Evolutionary conservation across 176 grass and related monocot species (phyloP).

Genomic region (Aegilops longissima): DNA sequence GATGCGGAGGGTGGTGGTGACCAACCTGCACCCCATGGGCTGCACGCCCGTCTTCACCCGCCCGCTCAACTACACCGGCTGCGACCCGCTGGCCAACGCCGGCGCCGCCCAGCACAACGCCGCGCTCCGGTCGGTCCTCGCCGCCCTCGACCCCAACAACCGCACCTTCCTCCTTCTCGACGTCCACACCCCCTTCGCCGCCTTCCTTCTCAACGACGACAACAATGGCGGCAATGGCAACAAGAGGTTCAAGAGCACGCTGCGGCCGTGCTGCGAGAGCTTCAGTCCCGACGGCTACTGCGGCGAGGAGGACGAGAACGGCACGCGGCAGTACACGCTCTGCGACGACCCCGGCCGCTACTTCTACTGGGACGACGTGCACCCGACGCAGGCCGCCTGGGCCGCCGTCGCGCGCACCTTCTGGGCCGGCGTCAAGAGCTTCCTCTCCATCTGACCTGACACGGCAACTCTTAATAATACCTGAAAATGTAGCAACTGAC

Average conservation of each 20-base stretch:
- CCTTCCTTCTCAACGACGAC: background rate
- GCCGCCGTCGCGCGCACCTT: slow-evolving; percentile 53
- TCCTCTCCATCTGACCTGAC: slow-evolving; percentile 33
- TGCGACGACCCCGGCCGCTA: slow-evolving; percentile 40
- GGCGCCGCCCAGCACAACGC: slow-evolving; percentile 57
- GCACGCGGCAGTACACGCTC: slow-evolving; percentile 49
- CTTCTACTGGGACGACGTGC: slow-evolving; percentile 87
- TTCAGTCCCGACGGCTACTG: slow-evolving; percentile 46
- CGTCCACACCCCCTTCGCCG: slow-evolving; percentile 51
- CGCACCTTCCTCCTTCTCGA: slow-evolving; percentile 62
- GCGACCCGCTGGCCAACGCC: slow-evolving; percentile 45
- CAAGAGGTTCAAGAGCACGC: slow-evolving; percentile 22
- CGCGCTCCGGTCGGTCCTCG: slow-evolving; percentile 39
- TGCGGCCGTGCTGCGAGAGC: slow-evolving; percentile 68
- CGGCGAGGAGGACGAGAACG: slow-evolving; percentile 66
- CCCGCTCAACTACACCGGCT: slow-evolving; percentile 46
- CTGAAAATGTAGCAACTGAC: no score
- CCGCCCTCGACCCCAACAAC: slow-evolving; percentile 37
- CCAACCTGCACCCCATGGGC: slow-evolving; percentile 72
- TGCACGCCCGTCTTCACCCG: slow-evolving; percentile 69
- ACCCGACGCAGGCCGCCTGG: slow-evolving; percentile 88
- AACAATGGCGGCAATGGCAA: no score
- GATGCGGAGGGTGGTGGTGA: slow-evolving; percentile 63
- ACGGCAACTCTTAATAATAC: no score
- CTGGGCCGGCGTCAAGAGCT: slow-evolving; percentile 25